Percentiles rank a stretch among this genome's conserved stretches.
Conservation (phyloP, 2,329 filamentous ascomycete species). For the Lachnellula willkommii region DNA sequence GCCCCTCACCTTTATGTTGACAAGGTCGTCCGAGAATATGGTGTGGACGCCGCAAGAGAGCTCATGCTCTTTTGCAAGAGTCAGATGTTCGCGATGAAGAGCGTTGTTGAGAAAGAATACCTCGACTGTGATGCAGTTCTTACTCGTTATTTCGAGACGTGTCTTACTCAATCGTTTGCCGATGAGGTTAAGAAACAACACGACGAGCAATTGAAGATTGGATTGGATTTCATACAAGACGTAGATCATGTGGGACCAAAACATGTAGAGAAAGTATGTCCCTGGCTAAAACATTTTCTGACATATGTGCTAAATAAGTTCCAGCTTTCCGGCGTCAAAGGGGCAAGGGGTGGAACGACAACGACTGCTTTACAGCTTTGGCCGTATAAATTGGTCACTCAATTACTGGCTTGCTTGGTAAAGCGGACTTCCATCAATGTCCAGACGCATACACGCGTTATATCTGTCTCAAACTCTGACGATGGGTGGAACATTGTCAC, state of each 20-base stretch:
- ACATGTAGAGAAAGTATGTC: constrained; percentile 41
- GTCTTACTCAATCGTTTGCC: constrained; percentile 36
- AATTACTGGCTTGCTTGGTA: constrained; percentile 44
- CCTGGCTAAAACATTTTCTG: constrained; percentile 4
- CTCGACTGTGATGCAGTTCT: constrained; percentile 41
- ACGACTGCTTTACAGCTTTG: constrained; percentile 34
- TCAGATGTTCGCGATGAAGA: constrained; percentile 36
- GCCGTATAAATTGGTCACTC: constrained; percentile 56
- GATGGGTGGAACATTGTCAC: constrained; percentile 40
- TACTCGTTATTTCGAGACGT: constrained; percentile 35
- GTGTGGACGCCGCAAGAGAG: constrained; percentile 34
- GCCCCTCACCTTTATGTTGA: constrained; percentile 37
- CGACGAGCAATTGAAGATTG: constrained; percentile 46
- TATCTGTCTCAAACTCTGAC: constrained; percentile 10
- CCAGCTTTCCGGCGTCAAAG: constrained; percentile 19
- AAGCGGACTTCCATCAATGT: constrained; percentile 40
- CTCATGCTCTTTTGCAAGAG: constrained; percentile 36
- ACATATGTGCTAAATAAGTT: constrained; percentile 5
- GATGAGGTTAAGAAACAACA: constrained; percentile 60
- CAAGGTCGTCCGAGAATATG: constrained; percentile 30
- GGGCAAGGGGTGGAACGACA: constrained; percentile 5
- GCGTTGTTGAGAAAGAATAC: constrained; percentile 34
- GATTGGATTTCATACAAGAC: constrained; percentile 44
- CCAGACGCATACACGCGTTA: constrained; percentile 47
- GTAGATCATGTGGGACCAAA: constrained; percentile 50